phyloP scores from a whole-genome alignment of 495 filamentous ascomycete species.

The Amphirosellinia nigrospora region DNA sequence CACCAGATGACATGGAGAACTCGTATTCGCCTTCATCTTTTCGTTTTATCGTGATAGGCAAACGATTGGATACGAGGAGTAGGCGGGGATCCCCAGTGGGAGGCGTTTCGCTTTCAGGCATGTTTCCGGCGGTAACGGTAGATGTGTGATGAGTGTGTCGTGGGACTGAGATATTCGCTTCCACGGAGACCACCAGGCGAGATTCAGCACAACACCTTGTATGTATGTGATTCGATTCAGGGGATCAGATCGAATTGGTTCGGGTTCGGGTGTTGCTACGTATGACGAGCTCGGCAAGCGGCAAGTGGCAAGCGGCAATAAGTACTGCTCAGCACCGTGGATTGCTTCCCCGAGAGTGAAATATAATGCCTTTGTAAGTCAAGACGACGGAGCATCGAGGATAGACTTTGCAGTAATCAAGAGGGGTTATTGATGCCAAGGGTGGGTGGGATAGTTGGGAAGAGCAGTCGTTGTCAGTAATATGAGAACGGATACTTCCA shows the following conservation, averaged over 20 bases:
- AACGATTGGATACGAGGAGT: slow-evolving; percentile 88
- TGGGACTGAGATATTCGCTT: too few relatives aligned
- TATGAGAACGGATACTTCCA: background rate
- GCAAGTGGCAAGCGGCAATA: background rate
- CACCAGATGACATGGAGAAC: slow-evolving; percentile 94
- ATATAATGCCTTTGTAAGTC: background rate
- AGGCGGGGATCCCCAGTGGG: slow-evolving; percentile 54
- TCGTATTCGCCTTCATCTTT: slow-evolving; percentile 78
- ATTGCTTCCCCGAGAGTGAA: background rate
- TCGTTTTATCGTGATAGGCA: slow-evolving; percentile 94
- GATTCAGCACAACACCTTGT: background rate
- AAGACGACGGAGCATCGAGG: background rate
- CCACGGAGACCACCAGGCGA: too few relatives aligned
- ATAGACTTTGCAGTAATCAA: too few relatives aligned
- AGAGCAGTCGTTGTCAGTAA: background rate
- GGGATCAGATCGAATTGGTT: slow-evolving; percentile 2
- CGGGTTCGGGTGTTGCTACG: background rate
- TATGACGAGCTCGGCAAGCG: background rate
- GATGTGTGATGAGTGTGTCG: background rate
- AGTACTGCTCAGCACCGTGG: background rate
- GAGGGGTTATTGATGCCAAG: too few relatives aligned
- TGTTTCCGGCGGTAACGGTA: background rate
- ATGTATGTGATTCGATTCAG: background rate
- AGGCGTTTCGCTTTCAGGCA: slow-evolving; percentile 34
- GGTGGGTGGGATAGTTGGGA: too few relatives aligned